These are phyloP conservation scores for Metschnikowia chrysomelidarum DNA, from an alignment of 805 yeast species.

Conservation along the genomic window DNA sequence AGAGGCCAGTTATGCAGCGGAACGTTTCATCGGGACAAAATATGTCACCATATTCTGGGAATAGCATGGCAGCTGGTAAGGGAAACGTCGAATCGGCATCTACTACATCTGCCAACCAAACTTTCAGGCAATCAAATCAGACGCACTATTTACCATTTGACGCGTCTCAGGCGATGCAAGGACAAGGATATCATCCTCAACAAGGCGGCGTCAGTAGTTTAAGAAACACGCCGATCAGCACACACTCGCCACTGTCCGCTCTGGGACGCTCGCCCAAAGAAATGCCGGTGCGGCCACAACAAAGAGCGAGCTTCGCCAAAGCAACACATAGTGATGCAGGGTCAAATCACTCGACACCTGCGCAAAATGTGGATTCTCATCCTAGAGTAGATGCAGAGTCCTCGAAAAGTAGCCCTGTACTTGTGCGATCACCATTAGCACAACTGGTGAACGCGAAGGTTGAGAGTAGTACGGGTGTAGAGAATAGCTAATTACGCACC, in stretches of 20 bases:
- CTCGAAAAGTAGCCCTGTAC: slow-evolving; percentile 7
- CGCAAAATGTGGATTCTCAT: slow-evolving; percentile 1
- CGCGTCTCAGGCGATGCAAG: slow-evolving; percentile 8
- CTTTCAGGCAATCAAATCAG: slow-evolving; percentile 1
- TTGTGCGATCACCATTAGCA: slow-evolving; percentile 9
- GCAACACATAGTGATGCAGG: slow-evolving; percentile 1
- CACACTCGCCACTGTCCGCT: slow-evolving; percentile 28
- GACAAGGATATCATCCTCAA: slow-evolving; percentile 4
- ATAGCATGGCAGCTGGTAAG: neutral
- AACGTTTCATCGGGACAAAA: slow-evolving; percentile 7
- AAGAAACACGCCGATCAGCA: slow-evolving; percentile 20
- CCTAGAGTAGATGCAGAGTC: slow-evolving; percentile 1
- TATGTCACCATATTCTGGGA: slow-evolving; percentile 5
- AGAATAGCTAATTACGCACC: neutral
- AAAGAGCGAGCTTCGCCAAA: slow-evolving; percentile 3
- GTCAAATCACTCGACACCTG: slow-evolving; percentile 7
- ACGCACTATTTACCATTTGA: slow-evolving; percentile 10
- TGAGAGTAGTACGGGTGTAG: slow-evolving; percentile 1
- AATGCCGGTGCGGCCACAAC: slow-evolving; percentile 23
- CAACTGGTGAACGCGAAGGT: slow-evolving; percentile 6
- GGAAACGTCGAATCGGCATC: neutral
- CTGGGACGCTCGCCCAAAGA: slow-evolving; percentile 34
- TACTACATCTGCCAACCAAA: neutral
- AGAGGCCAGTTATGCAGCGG: slow-evolving; percentile 8
- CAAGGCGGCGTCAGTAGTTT: slow-evolving; percentile 14